Evolutionary conservation across 1,139 yeast genomes (phyloP).

Genomic region (Diutina sp.): DNA sequence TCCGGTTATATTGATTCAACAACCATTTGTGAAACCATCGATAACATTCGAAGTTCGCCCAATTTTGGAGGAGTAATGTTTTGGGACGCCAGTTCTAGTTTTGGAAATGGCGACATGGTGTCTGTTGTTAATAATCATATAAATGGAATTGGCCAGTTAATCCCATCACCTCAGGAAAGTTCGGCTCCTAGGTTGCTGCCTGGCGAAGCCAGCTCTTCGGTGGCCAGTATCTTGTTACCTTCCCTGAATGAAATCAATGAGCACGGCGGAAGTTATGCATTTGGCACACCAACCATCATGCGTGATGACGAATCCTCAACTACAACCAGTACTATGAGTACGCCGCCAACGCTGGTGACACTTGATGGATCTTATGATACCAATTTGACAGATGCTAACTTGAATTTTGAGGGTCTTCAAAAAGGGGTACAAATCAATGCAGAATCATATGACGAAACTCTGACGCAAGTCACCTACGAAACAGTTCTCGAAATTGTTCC

Average conservation of each 20-base stretch:
- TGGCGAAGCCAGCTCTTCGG: neutral
- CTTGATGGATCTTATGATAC: neutral
- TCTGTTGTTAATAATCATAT: conserved; percentile 5
- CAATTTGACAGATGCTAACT: neutral
- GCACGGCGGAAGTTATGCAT: too few species aligned
- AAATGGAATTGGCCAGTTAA: neutral
- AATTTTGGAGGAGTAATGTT: conserved; percentile 16
- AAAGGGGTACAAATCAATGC: neutral
- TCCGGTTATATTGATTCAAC: conserved; percentile 11
- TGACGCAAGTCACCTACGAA: neutral
- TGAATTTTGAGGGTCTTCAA: neutral
- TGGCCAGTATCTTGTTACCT: neutral
- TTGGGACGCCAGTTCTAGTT: conserved; percentile 16
- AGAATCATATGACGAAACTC: neutral
- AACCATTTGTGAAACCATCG: conserved; percentile 7
- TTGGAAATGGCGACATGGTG: conserved; percentile 6
- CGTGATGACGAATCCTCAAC: neutral
- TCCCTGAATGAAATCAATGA: too few species aligned
- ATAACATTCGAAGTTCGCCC: conserved; percentile 9
- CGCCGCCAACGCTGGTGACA: neutral
- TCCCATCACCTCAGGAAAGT: neutral
- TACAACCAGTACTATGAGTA: neutral
- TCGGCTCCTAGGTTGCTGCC: neutral
- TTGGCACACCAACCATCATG: neutral
- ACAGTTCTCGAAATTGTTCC: neutral